phyloP scores from a whole-genome alignment of 1,284 basidiomycete genomes.

The Calocybe gambosa region DNA sequence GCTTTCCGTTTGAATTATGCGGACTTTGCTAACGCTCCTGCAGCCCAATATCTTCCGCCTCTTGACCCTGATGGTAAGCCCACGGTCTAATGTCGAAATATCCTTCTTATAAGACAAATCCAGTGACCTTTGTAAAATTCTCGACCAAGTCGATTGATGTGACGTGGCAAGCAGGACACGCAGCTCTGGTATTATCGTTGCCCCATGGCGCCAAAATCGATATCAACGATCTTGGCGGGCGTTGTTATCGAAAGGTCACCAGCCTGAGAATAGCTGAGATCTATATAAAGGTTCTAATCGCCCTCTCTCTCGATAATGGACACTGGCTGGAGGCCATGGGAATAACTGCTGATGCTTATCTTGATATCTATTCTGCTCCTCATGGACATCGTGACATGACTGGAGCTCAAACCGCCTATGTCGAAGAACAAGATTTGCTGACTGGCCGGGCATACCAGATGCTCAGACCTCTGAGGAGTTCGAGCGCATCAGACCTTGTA shows the following conservation, averaged over 20 bases:
- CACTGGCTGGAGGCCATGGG: slow-evolving; percentile 69
- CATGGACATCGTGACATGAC: slow-evolving; percentile 50
- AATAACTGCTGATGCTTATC: slow-evolving; percentile 44
- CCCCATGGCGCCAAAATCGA: slow-evolving; percentile 59
- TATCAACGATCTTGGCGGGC: slow-evolving; percentile 69
- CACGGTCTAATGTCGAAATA: slow-evolving; percentile 9
- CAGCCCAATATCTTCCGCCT: slow-evolving; percentile 57
- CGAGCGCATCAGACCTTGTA: slow-evolving; percentile 8
- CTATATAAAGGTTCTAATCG: slow-evolving; percentile 40
- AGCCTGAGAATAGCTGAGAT: slow-evolving; percentile 49
- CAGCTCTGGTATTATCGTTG: slow-evolving; percentile 52
- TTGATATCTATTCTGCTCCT: slow-evolving; percentile 70
- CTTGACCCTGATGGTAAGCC: slow-evolving; percentile 70
- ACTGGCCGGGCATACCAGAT: slow-evolving; percentile 63
- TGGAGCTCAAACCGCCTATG: slow-evolving; percentile 55
- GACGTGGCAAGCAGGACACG: slow-evolving; percentile 45
- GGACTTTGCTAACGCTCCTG: slow-evolving; percentile 78
- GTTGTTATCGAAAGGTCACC: slow-evolving; percentile 54
- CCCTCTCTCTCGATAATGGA: slow-evolving; percentile 30
- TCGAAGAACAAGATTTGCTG: slow-evolving; percentile 63
- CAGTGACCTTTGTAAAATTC: slow-evolving; percentile 73
- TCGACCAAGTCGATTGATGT: slow-evolving; percentile 46
- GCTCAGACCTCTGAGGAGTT: slow-evolving; percentile 31
- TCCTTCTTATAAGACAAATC: slow-evolving; percentile 14
- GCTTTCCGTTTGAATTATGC: slow-evolving; percentile 66